Conservation (phyloP, 2,329 filamentous ascomycete genomes). For the Exophiala viscosa region DNA sequence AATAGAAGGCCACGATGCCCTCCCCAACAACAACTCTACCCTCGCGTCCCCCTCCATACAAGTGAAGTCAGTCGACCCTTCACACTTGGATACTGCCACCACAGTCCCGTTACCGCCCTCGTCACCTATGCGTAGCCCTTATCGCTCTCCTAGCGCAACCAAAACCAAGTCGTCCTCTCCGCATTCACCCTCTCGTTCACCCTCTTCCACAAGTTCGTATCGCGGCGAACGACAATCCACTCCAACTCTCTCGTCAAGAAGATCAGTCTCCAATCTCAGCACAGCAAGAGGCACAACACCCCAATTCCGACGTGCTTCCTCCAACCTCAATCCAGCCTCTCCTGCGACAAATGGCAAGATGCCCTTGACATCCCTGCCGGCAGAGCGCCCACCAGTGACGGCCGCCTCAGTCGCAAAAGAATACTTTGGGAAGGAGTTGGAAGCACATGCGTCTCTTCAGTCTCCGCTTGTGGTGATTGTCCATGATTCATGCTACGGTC, state of each 20-base stretch:
- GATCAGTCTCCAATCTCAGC: conserved; percentile 25
- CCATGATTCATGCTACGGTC: conserved; percentile 92
- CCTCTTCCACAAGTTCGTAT: conserved; percentile 25
- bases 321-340: conserved; percentile 42
- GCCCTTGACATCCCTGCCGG: conserved; percentile 32
- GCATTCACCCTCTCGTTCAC: conserved; percentile 21
- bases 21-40: conserved; percentile 4
- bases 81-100: conserved; percentile 9
- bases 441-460: conserved; percentile 52
- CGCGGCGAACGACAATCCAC: conserved; percentile 24
- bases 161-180: conserved; percentile 19
- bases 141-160: conserved; percentile 11
- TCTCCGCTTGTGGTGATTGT: conserved; percentile 75
- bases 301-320: conserved; percentile 28
- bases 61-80: conserved; percentile 10
- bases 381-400: conserved; percentile 41
- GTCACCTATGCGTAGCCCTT: conserved; percentile 19
- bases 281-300: conserved; percentile 21
- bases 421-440: conserved; percentile 68
- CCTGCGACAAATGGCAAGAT: conserved; percentile 40
- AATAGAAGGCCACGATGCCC: conserved; percentile 16
- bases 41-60: conserved; percentile 16
- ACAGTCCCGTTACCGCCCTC: conserved; percentile 18
- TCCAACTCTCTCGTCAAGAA: conserved; percentile 15
- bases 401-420: conserved; percentile 60